These are phyloP conservation scores for Silene noctiflora DNA, from an alignment of 179 eudicot genomes.

Conservation along the genomic window DNA sequence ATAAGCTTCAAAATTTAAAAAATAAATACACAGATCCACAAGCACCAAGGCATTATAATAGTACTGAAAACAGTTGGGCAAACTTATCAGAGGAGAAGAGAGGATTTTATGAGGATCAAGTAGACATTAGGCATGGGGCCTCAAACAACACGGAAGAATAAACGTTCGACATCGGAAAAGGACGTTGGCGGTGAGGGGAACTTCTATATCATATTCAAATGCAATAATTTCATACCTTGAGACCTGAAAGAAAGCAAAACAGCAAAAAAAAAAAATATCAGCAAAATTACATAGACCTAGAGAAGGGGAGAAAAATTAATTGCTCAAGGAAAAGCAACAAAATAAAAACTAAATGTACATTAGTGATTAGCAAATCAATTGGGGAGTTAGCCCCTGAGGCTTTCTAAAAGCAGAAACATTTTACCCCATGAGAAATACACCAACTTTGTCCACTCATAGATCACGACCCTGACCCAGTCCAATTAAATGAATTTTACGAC, in stretches of 20 bases:
- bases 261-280: constrained; percentile 7
- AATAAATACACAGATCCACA: neutral
- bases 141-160: constrained; percentile 11
- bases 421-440: neutral
- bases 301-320: neutral
- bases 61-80: neutral
- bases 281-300: constrained; percentile 7
- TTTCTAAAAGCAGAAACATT: neutral
- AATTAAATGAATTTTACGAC: neutral
- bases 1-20: neutral
- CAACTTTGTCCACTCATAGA: neutral
- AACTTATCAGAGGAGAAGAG: neutral
- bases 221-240: constrained; percentile 49
- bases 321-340: neutral
- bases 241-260: constrained; percentile 46
- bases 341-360: too few relatives aligned
- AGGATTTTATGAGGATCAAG: neutral
- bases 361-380: neutral
- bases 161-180: neutral
- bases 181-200: neutral
- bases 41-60: neutral
- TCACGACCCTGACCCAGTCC: neutral
- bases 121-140: neutral
- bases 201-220: constrained; percentile 13
- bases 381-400: neutral